phyloP scores from a whole-genome alignment of 176 grass and related monocot genomes.

The Paspalum notatum region DNA sequence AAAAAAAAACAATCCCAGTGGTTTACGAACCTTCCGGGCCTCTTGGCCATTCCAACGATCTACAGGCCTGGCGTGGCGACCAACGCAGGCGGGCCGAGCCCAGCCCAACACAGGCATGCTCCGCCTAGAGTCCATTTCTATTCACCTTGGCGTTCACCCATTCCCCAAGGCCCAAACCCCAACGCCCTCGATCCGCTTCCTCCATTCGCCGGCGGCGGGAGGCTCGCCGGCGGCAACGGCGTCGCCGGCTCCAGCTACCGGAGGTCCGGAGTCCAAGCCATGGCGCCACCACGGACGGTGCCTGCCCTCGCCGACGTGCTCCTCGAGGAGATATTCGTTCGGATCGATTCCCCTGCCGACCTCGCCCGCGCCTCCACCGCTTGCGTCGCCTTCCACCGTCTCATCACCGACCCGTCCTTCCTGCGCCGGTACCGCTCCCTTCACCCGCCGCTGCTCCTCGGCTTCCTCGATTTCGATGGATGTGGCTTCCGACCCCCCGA shows the following conservation, averaged over 20 bases:
- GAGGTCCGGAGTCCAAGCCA: too few relatives aligned
- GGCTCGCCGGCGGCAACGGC: background rate
- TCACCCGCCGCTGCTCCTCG: slow-evolving; percentile 19
- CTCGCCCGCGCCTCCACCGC: slow-evolving; percentile 15
- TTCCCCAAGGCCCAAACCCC: too few relatives aligned
- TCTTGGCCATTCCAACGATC: too few relatives aligned
- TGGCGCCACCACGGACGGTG: background rate
- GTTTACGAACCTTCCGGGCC: too few relatives aligned
- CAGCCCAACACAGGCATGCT: too few relatives aligned
- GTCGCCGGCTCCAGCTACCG: background rate
- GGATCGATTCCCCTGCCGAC: background rate
- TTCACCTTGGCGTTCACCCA: too few relatives aligned
- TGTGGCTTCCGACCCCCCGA: background rate
- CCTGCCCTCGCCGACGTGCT: background rate
- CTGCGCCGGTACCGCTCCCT: slow-evolving; percentile 23
- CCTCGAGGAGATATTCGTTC: slow-evolving; percentile 13
- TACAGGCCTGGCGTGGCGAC: too few relatives aligned
- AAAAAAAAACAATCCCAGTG: too few relatives aligned
- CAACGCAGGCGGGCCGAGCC: too few relatives aligned
- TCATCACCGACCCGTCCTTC: slow-evolving; percentile 12
- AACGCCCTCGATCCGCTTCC: too few relatives aligned
- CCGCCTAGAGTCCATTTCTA: too few relatives aligned
- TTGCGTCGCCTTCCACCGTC: slow-evolving; percentile 6
- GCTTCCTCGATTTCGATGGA: background rate
- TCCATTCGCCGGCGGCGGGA: background rate